Conservation (phyloP, 345 rosid genomes). For the Salix dunnii region DNA sequence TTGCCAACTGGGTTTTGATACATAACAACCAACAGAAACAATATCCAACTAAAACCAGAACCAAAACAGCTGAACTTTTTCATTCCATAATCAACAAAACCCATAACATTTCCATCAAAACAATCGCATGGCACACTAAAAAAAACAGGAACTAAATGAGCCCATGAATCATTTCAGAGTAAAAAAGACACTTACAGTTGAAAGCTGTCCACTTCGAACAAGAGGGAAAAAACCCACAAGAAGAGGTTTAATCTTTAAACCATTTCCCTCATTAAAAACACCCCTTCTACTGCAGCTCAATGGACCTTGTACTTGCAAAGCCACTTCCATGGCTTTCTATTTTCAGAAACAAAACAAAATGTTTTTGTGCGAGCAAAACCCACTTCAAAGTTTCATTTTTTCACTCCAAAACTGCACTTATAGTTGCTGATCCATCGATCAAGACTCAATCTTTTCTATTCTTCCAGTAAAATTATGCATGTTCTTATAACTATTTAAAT, state of each 20-base stretch:
- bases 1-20: no score
- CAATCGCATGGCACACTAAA: no score
- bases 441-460: conserved; percentile 8
- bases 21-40: no score
- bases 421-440: conserved; percentile 6
- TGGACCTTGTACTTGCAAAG: conserved; percentile 54
- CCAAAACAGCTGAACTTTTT: no score
- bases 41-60: no score
- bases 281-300: conserved; percentile 35
- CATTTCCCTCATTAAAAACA: conserved; percentile 28
- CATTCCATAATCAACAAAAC: no score
- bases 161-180: background rate
- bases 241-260: conserved; percentile 47
- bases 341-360: conserved; percentile 4
- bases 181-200: conserved; percentile 8
- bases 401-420: background rate
- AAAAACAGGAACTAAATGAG: background rate
- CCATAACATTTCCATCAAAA: no score
- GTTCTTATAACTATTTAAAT: background rate
- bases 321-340: conserved; percentile 57
- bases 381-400: background rate
- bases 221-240: conserved; percentile 48
- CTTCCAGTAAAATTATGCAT: background rate
- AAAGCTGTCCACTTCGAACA: conserved; percentile 18
- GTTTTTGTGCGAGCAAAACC: background rate